phyloP scores from a whole-genome alignment of 345 rosid species.

The Excoecaria cochinchinensis region DNA sequence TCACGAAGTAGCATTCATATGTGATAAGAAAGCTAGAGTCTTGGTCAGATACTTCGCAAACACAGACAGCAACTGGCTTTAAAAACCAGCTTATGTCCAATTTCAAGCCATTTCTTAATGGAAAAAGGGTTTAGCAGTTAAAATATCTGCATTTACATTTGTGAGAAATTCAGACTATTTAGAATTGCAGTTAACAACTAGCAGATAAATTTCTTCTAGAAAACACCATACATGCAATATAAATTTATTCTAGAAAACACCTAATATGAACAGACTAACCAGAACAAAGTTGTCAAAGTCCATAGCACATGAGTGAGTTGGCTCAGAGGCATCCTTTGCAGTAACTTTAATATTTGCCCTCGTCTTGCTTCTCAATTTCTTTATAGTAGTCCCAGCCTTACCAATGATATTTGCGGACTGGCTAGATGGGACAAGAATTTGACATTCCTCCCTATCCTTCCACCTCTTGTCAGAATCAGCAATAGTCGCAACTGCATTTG shows the following conservation, averaged over 20 bases:
- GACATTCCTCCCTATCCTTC: conserved; percentile 70
- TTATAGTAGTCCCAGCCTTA: conserved; percentile 74
- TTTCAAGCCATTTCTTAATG: not conserved
- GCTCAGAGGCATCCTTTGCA: conserved; percentile 77
- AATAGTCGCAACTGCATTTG: conserved; percentile 48
- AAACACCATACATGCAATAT: not conserved
- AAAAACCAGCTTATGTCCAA: not conserved
- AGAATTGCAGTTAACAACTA: not conserved
- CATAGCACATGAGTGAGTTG: conserved; percentile 88
- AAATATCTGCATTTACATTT: not conserved
- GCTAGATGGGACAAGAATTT: conserved; percentile 85
- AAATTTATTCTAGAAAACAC: not conserved
- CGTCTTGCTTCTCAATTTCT: conserved; percentile 74
- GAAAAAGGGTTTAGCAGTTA: not conserved
- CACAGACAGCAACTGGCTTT: not conserved
- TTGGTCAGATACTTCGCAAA: not conserved
- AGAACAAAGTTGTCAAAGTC: conserved; percentile 78
- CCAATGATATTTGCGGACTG: conserved; percentile 94
- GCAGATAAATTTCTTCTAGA: not conserved
- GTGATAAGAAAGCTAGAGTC: not conserved
- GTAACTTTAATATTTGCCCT: conserved; percentile 62
- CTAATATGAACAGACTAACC: conserved; percentile 43
- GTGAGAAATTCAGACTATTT: not conserved
- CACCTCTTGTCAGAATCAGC: conserved; percentile 54
- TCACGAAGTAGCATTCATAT: not conserved